phyloP scores from a whole-genome alignment of 495 filamentous ascomycete species.

The Chaetomium tenue region DNA sequence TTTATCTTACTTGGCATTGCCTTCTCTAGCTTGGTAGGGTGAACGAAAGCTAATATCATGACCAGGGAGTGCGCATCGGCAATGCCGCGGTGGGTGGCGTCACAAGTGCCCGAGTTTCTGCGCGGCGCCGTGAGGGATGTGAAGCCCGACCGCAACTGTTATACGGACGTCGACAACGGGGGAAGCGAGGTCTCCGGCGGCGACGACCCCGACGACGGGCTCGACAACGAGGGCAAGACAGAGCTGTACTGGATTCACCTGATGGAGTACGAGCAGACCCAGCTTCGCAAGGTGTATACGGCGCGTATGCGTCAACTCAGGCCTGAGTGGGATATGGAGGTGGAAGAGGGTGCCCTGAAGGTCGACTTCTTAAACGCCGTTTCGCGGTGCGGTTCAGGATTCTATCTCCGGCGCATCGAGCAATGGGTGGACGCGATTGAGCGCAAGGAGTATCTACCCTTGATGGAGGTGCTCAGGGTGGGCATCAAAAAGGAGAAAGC shows the following conservation, averaged over 20 bases:
- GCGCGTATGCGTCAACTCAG: conserved; percentile 28
- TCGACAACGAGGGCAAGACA: conserved; percentile 35
- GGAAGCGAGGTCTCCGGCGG: conserved; percentile 15
- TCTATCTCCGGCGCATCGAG: conserved; percentile 32
- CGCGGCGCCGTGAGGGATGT: not conserved
- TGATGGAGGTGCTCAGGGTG: conserved; percentile 33
- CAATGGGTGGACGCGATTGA: conserved; percentile 34
- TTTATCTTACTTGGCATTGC: too few species aligned
- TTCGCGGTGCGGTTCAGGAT: conserved; percentile 26
- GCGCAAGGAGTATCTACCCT: conserved; percentile 28
- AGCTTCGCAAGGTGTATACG: conserved; percentile 35
- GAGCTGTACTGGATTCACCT: conserved; percentile 39
- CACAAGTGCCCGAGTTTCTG: conserved; percentile 14
- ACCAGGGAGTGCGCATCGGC: conserved; percentile 44
- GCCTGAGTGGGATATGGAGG: conserved; percentile 28
- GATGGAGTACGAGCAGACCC: conserved; percentile 43
- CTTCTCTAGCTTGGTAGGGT: conserved; percentile 44
- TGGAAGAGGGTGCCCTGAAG: conserved; percentile 28
- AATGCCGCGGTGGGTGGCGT: conserved; percentile 4
- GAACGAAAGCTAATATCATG: conserved; percentile 25
- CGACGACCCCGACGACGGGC: conserved; percentile 26
- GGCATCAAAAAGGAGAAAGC: conserved; percentile 30
- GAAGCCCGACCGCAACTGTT: not conserved
- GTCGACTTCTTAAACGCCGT: conserved; percentile 31
- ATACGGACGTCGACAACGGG: not conserved